These are phyloP conservation scores for Alternaria alternata DNA, from an alignment of 2,329 filamentous ascomycete species.

Conservation along the genomic window DNA sequence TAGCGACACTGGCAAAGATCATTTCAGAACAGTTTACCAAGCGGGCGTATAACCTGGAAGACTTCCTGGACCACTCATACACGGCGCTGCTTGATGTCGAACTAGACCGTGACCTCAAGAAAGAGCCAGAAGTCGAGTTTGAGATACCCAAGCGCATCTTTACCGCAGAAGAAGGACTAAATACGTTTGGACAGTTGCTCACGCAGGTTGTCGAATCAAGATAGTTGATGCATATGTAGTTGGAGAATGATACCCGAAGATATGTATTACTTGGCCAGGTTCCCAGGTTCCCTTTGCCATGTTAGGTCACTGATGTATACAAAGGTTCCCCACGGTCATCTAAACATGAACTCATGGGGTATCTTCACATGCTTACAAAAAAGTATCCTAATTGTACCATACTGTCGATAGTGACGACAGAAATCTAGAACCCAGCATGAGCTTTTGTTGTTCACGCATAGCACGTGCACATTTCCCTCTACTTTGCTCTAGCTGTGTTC, in stretches of 20 bases:
- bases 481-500: not conserved
- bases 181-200: conserved; percentile 43
- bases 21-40: conserved; percentile 98
- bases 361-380: not conserved
- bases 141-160: conserved; percentile 91
- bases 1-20: conserved; percentile 91
- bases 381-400: not conserved
- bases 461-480: not conserved
- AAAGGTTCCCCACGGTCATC: not conserved
- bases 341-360: not conserved
- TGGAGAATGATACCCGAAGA: conserved; percentile 12
- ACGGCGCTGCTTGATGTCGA: conserved; percentile 85
- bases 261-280: not conserved
- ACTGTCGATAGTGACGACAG: not conserved
- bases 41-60: conserved; percentile 91
- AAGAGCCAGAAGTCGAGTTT: conserved; percentile 87
- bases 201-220: conserved; percentile 39
- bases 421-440: not conserved
- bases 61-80: conserved; percentile 96
- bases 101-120: conserved; percentile 82
- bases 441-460: not conserved
- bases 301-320: not conserved
- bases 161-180: conserved; percentile 48
- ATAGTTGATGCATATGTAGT: conserved; percentile 17
- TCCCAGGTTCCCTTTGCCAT: not conserved